Evolutionary conservation across 306 rosid genomes (phyloP), one percentile per base, ranked within the genome.

Genomic region (Prunus padus): DNA sequence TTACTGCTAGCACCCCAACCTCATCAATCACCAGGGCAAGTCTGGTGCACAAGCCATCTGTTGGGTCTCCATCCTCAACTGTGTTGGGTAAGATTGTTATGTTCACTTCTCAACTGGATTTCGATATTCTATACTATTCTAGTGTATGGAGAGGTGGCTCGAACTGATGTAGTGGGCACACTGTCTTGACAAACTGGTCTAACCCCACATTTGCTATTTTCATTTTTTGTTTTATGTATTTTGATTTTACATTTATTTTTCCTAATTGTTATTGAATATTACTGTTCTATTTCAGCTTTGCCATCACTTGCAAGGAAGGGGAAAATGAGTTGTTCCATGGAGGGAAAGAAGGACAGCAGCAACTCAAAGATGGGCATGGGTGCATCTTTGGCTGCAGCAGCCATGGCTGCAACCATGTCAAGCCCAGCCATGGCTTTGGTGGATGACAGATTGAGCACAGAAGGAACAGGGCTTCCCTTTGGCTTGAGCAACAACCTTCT

Each of bases 401-500:
- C 83, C 9, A 47, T 80, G 64, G 91, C 91, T 6, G 79, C 91
- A 57, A 81, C 86, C 40, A 81, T 90, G 93, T 81, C 97, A 33
- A 82, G 92, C 80, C 95, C 96, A 31, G 97, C 97, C 62, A 84
- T 90, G 92, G 97, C 93, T 44, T 73, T 95, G 87, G 98, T 95
- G 84, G 98, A 95, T 76, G 98, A 95, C 19, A 88, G 98, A 80
- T 0, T 95, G 88, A 76, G 75, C 88, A 95, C 98, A n/a, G 98
- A 95, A 81, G 98, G 98, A 52, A 92, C 98, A 14, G 98, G 98
- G 23, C 95, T 95, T 76, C 98, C 98, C 22, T 92, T 92, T 76
- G 98, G 98, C 1, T 82, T 95, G 72, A 95, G 97, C 91, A 95
- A 92, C 91, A 95, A 92, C 84, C 78, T 86, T 80, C 93, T 95